These are phyloP conservation scores for Zychaea mexicana DNA, from an alignment of 371 early-diverging fungal species.

Conservation along the genomic window DNA sequence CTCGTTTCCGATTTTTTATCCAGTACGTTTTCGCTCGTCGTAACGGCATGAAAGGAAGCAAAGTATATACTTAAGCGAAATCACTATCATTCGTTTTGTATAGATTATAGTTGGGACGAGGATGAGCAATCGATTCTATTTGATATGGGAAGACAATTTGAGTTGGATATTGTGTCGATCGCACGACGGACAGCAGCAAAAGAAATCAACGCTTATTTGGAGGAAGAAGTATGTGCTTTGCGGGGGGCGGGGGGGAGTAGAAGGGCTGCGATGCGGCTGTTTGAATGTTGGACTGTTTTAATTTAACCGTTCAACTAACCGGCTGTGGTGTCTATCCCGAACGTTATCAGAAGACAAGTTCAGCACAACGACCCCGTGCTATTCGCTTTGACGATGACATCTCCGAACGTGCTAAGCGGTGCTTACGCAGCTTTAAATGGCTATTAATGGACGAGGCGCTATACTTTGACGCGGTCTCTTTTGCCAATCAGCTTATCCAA, in stretches of 20 bases:
- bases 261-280: too few species aligned
- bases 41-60: too few species aligned
- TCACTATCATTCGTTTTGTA: not conserved
- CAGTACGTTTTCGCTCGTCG: slow-evolving; percentile 19
- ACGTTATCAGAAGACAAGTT: too few species aligned
- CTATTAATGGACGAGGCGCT: slow-evolving; percentile 5
- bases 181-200: not conserved
- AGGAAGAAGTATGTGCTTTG: slow-evolving; percentile 6
- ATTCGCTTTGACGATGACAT: not conserved
- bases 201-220: not conserved
- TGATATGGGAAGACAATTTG: slow-evolving; percentile 21
- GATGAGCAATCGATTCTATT: slow-evolving; percentile 20
- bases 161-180: slow-evolving; percentile 12
- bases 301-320: too few species aligned
- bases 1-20: slow-evolving; percentile 27
- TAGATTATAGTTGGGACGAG: slow-evolving; percentile 26
- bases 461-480: not conserved
- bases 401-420: slow-evolving; percentile 1
- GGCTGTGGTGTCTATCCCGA: too few species aligned
- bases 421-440: slow-evolving; percentile 6
- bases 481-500: slow-evolving; percentile 1
- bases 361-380: not conserved
- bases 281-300: too few species aligned
- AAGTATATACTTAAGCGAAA: too few species aligned
- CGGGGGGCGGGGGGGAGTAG: too few species aligned